phyloP scores from a whole-genome alignment of 495 filamentous ascomycete genomes.

The Eremomyces bilateralis region DNA sequence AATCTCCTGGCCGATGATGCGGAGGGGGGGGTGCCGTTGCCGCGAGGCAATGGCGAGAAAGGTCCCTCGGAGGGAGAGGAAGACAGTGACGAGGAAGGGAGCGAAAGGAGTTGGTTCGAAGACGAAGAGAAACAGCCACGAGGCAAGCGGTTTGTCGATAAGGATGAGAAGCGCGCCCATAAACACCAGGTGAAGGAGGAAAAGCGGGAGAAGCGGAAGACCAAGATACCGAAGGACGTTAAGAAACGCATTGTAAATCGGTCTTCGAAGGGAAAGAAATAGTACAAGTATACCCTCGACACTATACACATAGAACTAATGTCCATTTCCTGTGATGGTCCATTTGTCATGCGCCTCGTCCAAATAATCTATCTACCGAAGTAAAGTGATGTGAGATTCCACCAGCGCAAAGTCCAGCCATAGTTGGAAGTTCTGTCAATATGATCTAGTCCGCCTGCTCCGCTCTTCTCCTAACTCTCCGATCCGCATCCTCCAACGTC shows the following conservation, averaged over 20 bases:
- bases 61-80: constrained; percentile 16
- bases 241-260: constrained; percentile 57
- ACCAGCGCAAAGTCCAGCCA: no score
- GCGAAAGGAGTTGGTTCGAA: no score
- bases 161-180: constrained; percentile 69
- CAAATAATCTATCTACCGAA: no score
- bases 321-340: no score
- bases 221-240: constrained; percentile 85
- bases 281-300: no score
- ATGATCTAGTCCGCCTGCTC: no score
- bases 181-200: constrained; percentile 86
- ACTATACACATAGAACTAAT: no score
- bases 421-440: no score
- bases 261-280: constrained; percentile 19
- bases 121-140: constrained; percentile 36
- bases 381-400: no score
- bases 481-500: no score
- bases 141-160: constrained; percentile 79
- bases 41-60: constrained; percentile 19
- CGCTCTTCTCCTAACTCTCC: no score
- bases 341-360: no score
- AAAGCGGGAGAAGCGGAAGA: constrained; percentile 72
- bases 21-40: constrained; percentile 11
- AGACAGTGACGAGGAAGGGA: constrained; percentile 17
- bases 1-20: constrained; percentile 55